Percentiles rank a stretch among this genome's conserved stretches.
phyloP scores from a whole-genome alignment of 108 stramenopile genomes.

The Cylindrotheca fusiformis region DNA sequence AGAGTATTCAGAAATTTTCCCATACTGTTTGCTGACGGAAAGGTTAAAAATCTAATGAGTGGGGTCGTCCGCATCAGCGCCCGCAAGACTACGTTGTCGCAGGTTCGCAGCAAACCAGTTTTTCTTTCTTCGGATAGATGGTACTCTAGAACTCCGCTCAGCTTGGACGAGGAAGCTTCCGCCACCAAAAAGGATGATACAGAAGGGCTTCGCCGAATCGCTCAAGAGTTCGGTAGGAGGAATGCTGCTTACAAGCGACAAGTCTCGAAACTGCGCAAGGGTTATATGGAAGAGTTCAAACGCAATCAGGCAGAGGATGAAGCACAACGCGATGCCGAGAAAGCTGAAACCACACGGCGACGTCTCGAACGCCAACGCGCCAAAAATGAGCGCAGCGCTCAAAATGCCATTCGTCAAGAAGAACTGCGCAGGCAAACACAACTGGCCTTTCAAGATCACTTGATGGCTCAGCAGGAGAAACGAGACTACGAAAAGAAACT shows the following conservation, averaged over 20 bases:
- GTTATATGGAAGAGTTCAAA: slow-evolving; percentile 61
- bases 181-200: slow-evolving; percentile 3
- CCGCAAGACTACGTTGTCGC: too few species aligned
- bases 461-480: slow-evolving; percentile 50
- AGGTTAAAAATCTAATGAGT: too few species aligned
- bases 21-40: too few species aligned
- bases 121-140: too few species aligned
- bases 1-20: too few species aligned
- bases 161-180: slow-evolving; percentile 10
- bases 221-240: slow-evolving; percentile 51
- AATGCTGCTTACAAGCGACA: slow-evolving; percentile 60
- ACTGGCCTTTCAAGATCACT: slow-evolving; percentile 61
- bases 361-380: slow-evolving; percentile 68
- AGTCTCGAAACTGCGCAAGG: slow-evolving; percentile 62
- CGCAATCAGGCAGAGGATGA: slow-evolving; percentile 51
- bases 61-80: too few species aligned
- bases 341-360: slow-evolving; percentile 33
- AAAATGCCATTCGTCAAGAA: slow-evolving; percentile 51
- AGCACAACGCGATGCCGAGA: slow-evolving; percentile 37
- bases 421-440: slow-evolving; percentile 43
- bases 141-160: slow-evolving; percentile 16
- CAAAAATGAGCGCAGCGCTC: slow-evolving; percentile 61
- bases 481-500: slow-evolving; percentile 48
- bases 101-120: too few species aligned
- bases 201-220: slow-evolving; percentile 14